A percentile compares a stretch with the other conserved stretches of the same genome.
Evolutionary conservation across 441 rosid species (phyloP).

Genomic region (Daphne laureola): DNA sequence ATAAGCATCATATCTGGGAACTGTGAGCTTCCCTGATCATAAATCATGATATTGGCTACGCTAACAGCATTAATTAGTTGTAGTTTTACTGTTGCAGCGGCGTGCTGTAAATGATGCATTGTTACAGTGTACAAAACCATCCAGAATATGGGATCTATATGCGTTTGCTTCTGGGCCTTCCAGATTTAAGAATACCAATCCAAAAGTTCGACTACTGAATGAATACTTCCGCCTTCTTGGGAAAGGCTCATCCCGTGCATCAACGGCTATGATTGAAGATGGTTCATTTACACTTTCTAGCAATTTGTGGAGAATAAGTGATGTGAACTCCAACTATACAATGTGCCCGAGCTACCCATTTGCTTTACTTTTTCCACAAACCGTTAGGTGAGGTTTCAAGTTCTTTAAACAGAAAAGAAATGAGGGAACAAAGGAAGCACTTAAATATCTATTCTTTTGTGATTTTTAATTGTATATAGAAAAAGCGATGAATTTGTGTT

Average conservation of each 20-base stretch:
- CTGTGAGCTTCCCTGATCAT: background rate
- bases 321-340: conserved; percentile 54
- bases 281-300: conserved; percentile 64
- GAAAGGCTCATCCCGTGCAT: conserved; percentile 42
- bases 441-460: background rate
- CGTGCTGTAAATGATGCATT: conserved; percentile 67
- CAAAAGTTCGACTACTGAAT: conserved; percentile 82
- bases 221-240: conserved; percentile 96
- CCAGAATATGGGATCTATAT: conserved; percentile 78
- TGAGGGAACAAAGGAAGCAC: conserved; percentile 6
- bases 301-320: conserved; percentile 86
- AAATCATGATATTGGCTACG: background rate
- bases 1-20: background rate
- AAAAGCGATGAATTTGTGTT: conserved; percentile 5
- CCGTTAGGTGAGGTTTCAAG: conserved; percentile 50
- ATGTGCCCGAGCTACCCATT: conserved; percentile 87
- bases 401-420: conserved; percentile 15
- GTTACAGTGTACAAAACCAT: conserved; percentile 52
- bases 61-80: conserved; percentile 6
- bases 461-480: conserved; percentile 1
- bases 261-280: conserved; percentile 66
- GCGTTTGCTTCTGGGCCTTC: conserved; percentile 78
- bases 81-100: conserved; percentile 46
- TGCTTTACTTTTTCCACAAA: conserved; percentile 87
- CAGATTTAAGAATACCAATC: conserved; percentile 53